These are phyloP conservation scores for Saccharomycopsis capsularis DNA, from an alignment of 805 yeast species.

Conservation along the genomic window DNA sequence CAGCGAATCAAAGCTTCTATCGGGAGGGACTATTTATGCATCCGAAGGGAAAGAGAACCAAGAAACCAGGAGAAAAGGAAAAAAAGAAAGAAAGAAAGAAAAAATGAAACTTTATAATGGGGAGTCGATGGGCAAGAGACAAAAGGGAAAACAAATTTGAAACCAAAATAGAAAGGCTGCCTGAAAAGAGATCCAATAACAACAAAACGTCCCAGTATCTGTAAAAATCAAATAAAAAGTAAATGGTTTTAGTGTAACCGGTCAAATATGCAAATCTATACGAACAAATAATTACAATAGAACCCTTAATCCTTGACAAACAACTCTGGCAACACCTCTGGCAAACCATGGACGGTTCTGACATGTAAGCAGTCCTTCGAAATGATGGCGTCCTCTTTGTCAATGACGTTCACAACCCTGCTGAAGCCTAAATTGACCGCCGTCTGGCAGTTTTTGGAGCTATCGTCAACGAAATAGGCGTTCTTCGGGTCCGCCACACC, in stretches of 20 bases:
- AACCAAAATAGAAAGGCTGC: too few relatives aligned
- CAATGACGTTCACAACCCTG: constrained; percentile 66
- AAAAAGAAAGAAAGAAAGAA: neutral
- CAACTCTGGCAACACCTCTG: constrained; percentile 44
- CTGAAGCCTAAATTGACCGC: constrained; percentile 70
- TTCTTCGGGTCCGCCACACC: constrained; percentile 42
- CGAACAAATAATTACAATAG: neutral
- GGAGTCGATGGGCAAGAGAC: too few relatives aligned
- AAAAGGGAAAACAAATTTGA: too few relatives aligned
- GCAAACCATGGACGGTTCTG: constrained; percentile 50
- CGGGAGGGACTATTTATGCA: neutral
- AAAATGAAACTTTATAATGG: too few relatives aligned
- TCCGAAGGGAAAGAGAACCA: neutral
- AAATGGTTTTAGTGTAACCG: neutral
- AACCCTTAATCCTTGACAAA: constrained; percentile 28
- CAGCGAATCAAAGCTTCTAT: neutral
- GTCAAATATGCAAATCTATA: neutral
- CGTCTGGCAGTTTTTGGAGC: constrained; percentile 68
- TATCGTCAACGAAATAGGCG: constrained; percentile 82
- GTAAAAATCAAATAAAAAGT: neutral
- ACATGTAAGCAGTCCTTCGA: constrained; percentile 44
- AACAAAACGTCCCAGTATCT: neutral
- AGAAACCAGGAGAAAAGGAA: neutral
- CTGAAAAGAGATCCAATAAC: too few relatives aligned
- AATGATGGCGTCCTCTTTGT: constrained; percentile 47